A percentile compares a stretch with the other conserved stretches of the same genome.
Evolutionary conservation across 2,329 filamentous ascomycete species (phyloP).

Genomic region (Exophiala phaeomuriformis): DNA sequence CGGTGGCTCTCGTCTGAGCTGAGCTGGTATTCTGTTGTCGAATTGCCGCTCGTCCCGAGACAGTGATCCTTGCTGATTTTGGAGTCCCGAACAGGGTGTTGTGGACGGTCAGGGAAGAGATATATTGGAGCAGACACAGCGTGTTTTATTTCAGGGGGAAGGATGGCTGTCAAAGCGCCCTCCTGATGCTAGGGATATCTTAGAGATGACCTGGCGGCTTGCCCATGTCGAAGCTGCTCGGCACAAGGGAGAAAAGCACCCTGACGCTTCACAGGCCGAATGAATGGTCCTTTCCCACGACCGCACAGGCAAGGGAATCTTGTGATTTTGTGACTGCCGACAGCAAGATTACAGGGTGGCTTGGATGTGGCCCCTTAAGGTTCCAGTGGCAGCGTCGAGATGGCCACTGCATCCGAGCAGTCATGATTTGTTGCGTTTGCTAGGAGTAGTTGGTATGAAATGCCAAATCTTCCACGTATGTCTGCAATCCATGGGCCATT

Average conservation of each 20-base stretch:
- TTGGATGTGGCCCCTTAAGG: neutral
- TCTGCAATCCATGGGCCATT: no score
- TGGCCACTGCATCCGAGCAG: neutral
- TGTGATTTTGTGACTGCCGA: neutral
- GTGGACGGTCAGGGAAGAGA: neutral
- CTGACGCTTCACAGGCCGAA: neutral
- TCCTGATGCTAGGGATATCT: no score
- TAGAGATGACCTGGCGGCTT: neutral
- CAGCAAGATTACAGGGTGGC: slow-evolving; percentile 6
- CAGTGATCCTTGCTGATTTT: neutral
- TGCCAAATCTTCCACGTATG: no score
- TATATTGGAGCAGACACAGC: no score
- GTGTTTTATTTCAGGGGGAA: no score
- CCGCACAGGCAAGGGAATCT: slow-evolving; percentile 1
- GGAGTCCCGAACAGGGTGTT: neutral
- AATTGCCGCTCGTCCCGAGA: neutral
- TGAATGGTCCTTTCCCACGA: slow-evolving; percentile 12
- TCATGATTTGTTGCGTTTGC: no score
- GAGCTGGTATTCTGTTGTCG: neutral
- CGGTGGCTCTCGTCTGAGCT: neutral
- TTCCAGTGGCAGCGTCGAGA: neutral
- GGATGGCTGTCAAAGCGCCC: no score
- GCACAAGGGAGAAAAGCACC: neutral
- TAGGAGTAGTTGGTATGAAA: no score
- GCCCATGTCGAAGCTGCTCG: slow-evolving; percentile 1